These are phyloP conservation scores for Pichia paraexigua DNA, from an alignment of 805 yeast species.

Conservation along the genomic window DNA sequence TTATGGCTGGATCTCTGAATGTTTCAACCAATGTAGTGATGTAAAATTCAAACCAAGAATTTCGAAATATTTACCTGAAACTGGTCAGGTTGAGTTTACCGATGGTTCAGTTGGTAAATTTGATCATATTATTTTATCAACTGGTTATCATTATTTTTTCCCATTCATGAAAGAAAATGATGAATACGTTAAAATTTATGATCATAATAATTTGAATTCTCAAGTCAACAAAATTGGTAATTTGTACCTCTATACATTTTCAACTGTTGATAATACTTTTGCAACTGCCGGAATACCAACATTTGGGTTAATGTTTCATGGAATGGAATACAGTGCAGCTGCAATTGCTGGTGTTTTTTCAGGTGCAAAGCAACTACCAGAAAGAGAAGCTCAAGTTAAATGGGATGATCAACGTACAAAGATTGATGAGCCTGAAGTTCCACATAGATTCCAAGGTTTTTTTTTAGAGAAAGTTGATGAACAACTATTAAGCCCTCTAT, in stretches of 20 bases:
- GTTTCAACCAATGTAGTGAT: constrained; percentile 10
- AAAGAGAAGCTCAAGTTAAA: constrained; percentile 30
- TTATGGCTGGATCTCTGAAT: constrained; percentile 13
- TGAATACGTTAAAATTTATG: constrained; percentile 10
- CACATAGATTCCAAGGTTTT: constrained; percentile 13
- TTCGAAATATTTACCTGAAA: constrained; percentile 11
- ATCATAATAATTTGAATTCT: not conserved
- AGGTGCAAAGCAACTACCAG: constrained; percentile 32
- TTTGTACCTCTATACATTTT: constrained; percentile 29
- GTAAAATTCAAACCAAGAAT: constrained; percentile 17
- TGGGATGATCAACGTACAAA: constrained; percentile 21
- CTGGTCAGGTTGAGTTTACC: constrained; percentile 19
- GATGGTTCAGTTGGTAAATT: constrained; percentile 28
- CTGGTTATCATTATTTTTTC: constrained; percentile 43
- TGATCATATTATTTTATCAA: constrained; percentile 39
- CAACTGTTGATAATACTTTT: constrained; percentile 36
- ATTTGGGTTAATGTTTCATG: constrained; percentile 39
- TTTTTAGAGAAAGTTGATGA: constrained; percentile 10
- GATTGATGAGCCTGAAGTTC: constrained; percentile 12
- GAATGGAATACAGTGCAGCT: constrained; percentile 45
- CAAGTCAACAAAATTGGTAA: constrained; percentile 17
- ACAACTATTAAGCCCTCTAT: constrained; percentile 14
- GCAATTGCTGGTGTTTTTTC: constrained; percentile 55
- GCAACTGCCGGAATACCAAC: constrained; percentile 35
- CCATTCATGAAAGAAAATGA: constrained; percentile 28